Percentiles rank a stretch among this genome's conserved stretches.
Evolutionary conservation across 805 yeast species (phyloP).

Genomic region (Wickerhamiella bombiphila): DNA sequence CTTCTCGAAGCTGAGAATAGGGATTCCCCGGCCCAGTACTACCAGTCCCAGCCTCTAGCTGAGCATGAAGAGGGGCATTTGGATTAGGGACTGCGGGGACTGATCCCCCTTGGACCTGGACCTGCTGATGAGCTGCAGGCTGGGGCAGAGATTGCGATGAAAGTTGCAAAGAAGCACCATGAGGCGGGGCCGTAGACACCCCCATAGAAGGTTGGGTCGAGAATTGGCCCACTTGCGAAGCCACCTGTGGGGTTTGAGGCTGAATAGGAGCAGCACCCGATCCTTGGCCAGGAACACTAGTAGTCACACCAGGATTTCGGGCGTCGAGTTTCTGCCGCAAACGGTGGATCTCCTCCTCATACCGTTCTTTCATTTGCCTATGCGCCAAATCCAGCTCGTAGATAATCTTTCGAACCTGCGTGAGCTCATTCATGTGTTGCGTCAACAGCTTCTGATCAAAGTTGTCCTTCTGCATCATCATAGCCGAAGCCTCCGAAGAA

Average conservation of each 20-base stretch:
- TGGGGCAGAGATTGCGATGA: conserved; percentile 18
- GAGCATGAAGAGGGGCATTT: conserved; percentile 9
- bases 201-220: no score
- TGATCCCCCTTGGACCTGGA: conserved; percentile 15
- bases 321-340: conserved; percentile 70
- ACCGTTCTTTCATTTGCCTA: conserved; percentile 86
- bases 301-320: no score
- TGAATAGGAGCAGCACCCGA: no score
- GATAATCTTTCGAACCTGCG: conserved; percentile 85
- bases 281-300: no score
- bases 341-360: conserved; percentile 81
- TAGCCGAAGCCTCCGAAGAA: conserved; percentile 69
- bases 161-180: no score
- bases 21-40: no score
- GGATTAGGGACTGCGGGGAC: conserved; percentile 3
- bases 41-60: conserved; percentile 16
- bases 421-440: conserved; percentile 87
- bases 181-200: no score
- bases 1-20: no score
- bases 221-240: no score
- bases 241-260: no score
- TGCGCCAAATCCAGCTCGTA: conserved; percentile 90
- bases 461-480: conserved; percentile 83
- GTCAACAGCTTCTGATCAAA: conserved; percentile 63
- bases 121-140: conserved; percentile 19